A percentile compares a stretch with the other conserved stretches of the same genome.
These are phyloP conservation scores for Ammopiptanthus mongolicus DNA, from an alignment of 306 rosid species.

Conservation along the genomic window DNA sequence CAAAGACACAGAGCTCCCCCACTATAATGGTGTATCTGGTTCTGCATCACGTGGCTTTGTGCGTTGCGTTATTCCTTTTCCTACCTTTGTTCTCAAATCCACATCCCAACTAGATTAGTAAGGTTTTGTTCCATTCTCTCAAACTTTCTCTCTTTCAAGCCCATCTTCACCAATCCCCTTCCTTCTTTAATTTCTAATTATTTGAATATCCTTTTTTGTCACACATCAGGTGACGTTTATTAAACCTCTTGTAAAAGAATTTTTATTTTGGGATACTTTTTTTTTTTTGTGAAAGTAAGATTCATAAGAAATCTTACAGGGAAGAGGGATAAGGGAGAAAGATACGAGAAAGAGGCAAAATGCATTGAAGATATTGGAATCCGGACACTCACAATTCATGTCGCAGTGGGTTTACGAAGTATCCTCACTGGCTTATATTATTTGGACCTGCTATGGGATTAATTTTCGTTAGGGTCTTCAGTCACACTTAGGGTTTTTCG, in stretches of 20 bases:
- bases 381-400: no score
- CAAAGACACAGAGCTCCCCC: conserved; percentile 21
- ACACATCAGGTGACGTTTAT: neutral
- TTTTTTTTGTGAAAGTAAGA: no score
- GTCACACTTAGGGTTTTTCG: no score
- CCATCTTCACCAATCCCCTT: neutral
- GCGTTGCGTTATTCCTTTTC: conserved; percentile 35
- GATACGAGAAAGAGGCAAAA: no score
- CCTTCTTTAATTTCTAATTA: neutral
- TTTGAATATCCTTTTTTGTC: neutral
- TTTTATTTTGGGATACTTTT: no score
- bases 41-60: conserved; percentile 56
- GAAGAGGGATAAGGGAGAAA: no score
- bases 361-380: no score
- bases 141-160: neutral
- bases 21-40: conserved; percentile 30
- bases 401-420: no score
- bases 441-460: no score
- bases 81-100: conserved; percentile 27
- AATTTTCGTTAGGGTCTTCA: no score
- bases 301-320: no score
- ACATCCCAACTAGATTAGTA: conserved; percentile 22
- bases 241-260: neutral
- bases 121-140: conserved; percentile 17
- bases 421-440: no score